Conservation (phyloP, 2,329 filamentous ascomycete genomes). For the Colletotrichum euphorbiae region DNA sequence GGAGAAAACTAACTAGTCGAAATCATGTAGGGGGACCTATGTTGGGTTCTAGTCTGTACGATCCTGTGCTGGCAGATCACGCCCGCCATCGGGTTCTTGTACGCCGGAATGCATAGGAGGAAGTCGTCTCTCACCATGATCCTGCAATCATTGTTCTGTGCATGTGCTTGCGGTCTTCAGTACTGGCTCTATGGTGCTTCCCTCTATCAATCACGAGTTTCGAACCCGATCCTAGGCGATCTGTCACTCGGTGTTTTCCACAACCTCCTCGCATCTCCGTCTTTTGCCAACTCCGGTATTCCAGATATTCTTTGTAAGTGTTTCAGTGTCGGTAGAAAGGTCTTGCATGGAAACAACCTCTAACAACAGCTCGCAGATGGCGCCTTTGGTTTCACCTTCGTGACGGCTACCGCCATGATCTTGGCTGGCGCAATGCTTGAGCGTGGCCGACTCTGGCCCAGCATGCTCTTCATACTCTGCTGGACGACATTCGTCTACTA, state of each 20-base stretch:
- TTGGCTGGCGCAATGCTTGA: constrained; percentile 54
- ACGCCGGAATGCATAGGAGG: constrained; percentile 53
- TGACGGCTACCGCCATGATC: constrained; percentile 54
- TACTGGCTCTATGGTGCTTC: constrained; percentile 62
- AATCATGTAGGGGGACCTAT: constrained; percentile 52
- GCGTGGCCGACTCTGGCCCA: constrained; percentile 53
- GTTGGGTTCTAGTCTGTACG: constrained; percentile 55
- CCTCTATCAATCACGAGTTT: constrained; percentile 52
- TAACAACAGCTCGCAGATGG: constrained; percentile 41
- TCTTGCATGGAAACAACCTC: neutral
- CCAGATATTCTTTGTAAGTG: constrained; percentile 49
- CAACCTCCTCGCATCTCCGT: constrained; percentile 52
- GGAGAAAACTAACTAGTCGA: too few relatives aligned
- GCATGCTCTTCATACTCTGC: constrained; percentile 71
- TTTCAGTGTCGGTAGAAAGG: neutral
- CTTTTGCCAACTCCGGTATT: constrained; percentile 51
- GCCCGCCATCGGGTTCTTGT: constrained; percentile 54
- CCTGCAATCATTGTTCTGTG: constrained; percentile 60
- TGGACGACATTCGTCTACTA: constrained; percentile 76
- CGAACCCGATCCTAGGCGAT: constrained; percentile 51
- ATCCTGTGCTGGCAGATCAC: constrained; percentile 54
- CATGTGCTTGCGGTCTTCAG: constrained; percentile 57
- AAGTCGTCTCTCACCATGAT: constrained; percentile 58
- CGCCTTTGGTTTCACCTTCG: constrained; percentile 52
- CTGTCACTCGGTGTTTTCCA: constrained; percentile 51